Base-by-base conservation (phyloP, 768 basidiomycete genomes). In the Russula compacta region DNA sequence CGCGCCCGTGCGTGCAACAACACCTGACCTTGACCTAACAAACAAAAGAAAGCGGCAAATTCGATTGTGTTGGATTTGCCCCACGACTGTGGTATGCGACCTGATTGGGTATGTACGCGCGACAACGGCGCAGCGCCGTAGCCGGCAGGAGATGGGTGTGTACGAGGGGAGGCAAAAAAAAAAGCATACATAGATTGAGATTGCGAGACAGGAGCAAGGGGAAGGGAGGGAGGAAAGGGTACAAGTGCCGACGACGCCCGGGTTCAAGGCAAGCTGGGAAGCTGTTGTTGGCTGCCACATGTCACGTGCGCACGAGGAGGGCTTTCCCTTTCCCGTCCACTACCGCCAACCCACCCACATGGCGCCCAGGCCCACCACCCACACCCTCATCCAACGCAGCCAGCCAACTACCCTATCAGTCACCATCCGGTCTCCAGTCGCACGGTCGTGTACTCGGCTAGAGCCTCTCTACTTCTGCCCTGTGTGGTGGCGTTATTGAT, bases 111-210 rank as follows among this genome's bases (percentile, higher is more conserved):
- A 46, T 52, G 33, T 21, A 24, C 2, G 58, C 43, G 51, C 42
- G 51, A 35, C 53, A 33, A 8, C 43, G 43, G 9, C 50, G 58
- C 59, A 48, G 59, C 55, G n/a, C 49, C 50, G 49, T 52, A 46
- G 43, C 55, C 12, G 36, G 60, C 55, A 57, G 60, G 60, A 51
- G 54, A 61, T 56, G 32, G 32, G 60, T 51, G 54, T 35, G 54
- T 36, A 35, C 24, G n/a, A 43, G 49, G 60, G 44, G 59, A 47
- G 44, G 59, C 52, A 40, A 6, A 6, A 42, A 15, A 29, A 29
- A 29, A 29, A 29, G n/a, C 53, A 44, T 44, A 46, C 33, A 11
- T 29, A 47, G 2, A 7, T 47, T 29, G 11, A 19, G 52, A 55
- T 49, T n/a, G 56, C 48, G 48, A 56, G 60, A 53, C 60, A 55